Conservation (phyloP, 1,284 basidiomycete genomes). For the Irpex lacteus region DNA sequence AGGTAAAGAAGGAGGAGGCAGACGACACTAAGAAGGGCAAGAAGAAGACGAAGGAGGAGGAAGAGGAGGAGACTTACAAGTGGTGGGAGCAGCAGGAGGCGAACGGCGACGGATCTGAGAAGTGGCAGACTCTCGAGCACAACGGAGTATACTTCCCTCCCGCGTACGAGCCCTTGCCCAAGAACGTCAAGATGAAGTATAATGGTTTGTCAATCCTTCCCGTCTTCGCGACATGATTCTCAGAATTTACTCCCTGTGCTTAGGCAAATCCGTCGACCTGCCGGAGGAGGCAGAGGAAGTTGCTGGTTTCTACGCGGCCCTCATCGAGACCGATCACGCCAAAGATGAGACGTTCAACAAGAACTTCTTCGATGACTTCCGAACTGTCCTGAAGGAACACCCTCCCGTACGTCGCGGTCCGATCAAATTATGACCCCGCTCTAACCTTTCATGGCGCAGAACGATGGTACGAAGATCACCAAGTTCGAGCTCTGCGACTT, state of each 20-base stretch:
- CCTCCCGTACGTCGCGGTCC: constrained; percentile 71
- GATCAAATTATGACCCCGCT: background rate
- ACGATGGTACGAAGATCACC: constrained; percentile 74
- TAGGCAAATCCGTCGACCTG: constrained; percentile 79
- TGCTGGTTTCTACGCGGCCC: constrained; percentile 93
- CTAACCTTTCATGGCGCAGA: constrained; percentile 34
- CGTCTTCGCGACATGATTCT: constrained; percentile 11
- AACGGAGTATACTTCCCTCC: constrained; percentile 96
- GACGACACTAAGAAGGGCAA: constrained; percentile 39
- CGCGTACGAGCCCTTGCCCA: constrained; percentile 86
- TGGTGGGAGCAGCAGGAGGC: constrained; percentile 81
- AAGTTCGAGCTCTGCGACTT: constrained; percentile 90
- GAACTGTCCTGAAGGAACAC: constrained; percentile 72
- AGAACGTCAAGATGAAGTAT: constrained; percentile 92
- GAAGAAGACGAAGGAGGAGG: constrained; percentile 60
- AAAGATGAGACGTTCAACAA: constrained; percentile 87
- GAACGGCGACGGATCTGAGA: constrained; percentile 72
- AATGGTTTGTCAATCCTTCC: constrained; percentile 59
- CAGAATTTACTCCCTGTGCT: constrained; percentile 11
- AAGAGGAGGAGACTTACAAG: constrained; percentile 67
- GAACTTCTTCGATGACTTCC: constrained; percentile 97
- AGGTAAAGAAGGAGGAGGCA: constrained; percentile 32
- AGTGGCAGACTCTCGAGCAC: constrained; percentile 95
- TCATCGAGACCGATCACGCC: constrained; percentile 93
- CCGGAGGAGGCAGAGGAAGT: constrained; percentile 93